A percentile compares a stretch with the other conserved stretches of the same genome.
phyloP scores from a whole-genome alignment of 1,284 basidiomycete genomes.

The Gomphus bonarii region DNA sequence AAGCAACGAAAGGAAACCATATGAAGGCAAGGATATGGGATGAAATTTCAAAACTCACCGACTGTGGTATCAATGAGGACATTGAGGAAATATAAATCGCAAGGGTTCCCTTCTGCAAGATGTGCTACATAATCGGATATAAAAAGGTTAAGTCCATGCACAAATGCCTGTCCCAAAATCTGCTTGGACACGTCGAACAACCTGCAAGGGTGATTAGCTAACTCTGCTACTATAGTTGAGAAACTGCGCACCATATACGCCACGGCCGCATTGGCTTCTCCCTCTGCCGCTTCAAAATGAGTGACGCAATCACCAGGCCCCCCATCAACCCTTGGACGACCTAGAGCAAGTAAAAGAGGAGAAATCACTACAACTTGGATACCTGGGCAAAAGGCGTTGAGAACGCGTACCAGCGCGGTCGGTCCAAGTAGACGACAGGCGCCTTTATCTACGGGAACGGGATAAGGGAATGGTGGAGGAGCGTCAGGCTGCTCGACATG shows the following conservation, averaged over 20 bases:
- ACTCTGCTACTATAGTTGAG: neutral
- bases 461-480: neutral
- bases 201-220: conserved; percentile 30
- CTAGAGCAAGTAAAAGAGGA: conserved; percentile 25
- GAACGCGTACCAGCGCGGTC: conserved; percentile 45
- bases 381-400: conserved; percentile 8
- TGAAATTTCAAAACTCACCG: conserved; percentile 37
- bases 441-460: conserved; percentile 5
- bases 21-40: neutral
- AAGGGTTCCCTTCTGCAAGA: conserved; percentile 68
- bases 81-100: conserved; percentile 89
- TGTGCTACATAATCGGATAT: conserved; percentile 65
- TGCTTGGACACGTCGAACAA: conserved; percentile 88
- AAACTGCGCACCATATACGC: conserved; percentile 71
- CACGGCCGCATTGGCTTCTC: conserved; percentile 82
- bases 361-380: neutral
- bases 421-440: conserved; percentile 56
- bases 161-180: conserved; percentile 82
- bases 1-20: neutral
- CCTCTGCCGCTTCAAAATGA: conserved; percentile 83
- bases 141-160: conserved; percentile 81
- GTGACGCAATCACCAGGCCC: conserved; percentile 72
- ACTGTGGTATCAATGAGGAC: conserved; percentile 91
- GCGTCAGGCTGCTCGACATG: neutral
- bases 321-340: conserved; percentile 81